Percentiles rank a stretch among this genome's conserved stretches.
These are phyloP conservation scores for Solioccasus polychromus DNA, from an alignment of 768 basidiomycete genomes.

Conservation along the genomic window DNA sequence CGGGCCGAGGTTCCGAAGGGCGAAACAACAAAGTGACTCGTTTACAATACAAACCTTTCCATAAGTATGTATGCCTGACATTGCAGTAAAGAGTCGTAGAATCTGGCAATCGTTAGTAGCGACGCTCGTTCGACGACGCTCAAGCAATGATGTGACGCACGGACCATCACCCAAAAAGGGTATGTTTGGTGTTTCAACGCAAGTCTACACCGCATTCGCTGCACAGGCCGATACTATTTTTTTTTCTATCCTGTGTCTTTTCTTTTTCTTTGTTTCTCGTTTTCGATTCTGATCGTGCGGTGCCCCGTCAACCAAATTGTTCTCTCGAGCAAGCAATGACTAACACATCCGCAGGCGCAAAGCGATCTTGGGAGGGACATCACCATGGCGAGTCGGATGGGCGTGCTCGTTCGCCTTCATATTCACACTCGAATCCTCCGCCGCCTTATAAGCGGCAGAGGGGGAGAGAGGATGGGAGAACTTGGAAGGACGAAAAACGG, in stretches of 20 bases:
- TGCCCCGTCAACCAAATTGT: slow-evolving; percentile 67
- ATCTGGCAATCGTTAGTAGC: too few species aligned
- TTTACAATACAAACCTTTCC: too few species aligned
- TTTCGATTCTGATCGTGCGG: slow-evolving; percentile 62
- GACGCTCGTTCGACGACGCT: too few species aligned
- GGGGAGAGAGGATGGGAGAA: slow-evolving; percentile 51
- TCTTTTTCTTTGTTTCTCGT: slow-evolving; percentile 5
- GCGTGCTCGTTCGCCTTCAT: slow-evolving; percentile 15
- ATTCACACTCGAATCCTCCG: slow-evolving; percentile 2
- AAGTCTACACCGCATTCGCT: too few species aligned
- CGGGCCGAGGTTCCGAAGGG: too few species aligned
- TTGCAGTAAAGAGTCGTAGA: too few species aligned
- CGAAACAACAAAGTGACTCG: too few species aligned
- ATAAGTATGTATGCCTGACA: too few species aligned
- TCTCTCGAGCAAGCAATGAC: slow-evolving; percentile 49
- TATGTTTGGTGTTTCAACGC: neutral
- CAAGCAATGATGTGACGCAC: too few species aligned
- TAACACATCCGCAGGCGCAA: slow-evolving; percentile 82
- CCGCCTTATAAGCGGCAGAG: slow-evolving; percentile 50
- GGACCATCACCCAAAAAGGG: too few species aligned
- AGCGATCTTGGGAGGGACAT: slow-evolving; percentile 73
- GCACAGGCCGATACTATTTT: too few species aligned
- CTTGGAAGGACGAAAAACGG: slow-evolving; percentile 62
- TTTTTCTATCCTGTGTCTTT: neutral
- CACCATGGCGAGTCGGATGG: slow-evolving; percentile 35